Conservation (phyloP, 2,329 filamentous ascomycete species). For the Colletotrichum limetticola region DNA sequence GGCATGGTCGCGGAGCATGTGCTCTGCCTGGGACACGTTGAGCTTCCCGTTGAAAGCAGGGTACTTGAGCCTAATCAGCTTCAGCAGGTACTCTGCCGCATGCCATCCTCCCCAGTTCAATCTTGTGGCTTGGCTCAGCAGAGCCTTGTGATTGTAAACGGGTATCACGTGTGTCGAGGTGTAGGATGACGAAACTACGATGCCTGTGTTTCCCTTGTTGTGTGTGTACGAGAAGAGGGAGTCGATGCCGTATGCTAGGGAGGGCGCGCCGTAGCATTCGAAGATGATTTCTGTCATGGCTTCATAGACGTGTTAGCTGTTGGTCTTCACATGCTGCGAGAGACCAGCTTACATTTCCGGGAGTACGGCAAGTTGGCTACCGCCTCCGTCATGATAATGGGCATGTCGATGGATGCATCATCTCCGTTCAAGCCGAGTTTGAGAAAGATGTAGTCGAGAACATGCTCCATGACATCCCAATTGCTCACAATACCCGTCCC, state of each 20-base stretch:
- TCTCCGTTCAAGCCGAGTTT: conserved; percentile 87
- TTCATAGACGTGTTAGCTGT: conserved; percentile 51
- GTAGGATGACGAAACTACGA: conserved; percentile 92
- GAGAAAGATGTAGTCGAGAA: conserved; percentile 93
- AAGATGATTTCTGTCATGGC: conserved; percentile 98
- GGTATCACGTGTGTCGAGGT: conserved; percentile 96
- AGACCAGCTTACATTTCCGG: conserved; percentile 73
- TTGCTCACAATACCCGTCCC: conserved; percentile 94
- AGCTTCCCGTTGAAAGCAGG: conserved; percentile 88
- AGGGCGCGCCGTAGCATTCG: conserved; percentile 92
- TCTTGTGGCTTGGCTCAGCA: conserved; percentile 86
- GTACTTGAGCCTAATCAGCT: conserved; percentile 91
- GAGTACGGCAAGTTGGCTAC: conserved; percentile 92
- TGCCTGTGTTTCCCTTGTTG: conserved; percentile 86
- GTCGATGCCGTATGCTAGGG: conserved; percentile 93
- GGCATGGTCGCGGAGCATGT: conserved; percentile 88
- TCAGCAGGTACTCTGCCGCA: conserved; percentile 88
- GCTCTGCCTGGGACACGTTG: conserved; percentile 86
- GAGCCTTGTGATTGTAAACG: conserved; percentile 85
- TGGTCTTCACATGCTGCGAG: background rate
- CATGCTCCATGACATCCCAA: conserved; percentile 97
- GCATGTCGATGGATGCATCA: conserved; percentile 81
- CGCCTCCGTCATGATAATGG: conserved; percentile 95
- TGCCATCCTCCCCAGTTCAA: conserved; percentile 97
- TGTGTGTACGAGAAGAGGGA: conserved; percentile 95